Conservation (phyloP, 2,329 filamentous ascomycete species). For the Alternaria gansuensis region DNA sequence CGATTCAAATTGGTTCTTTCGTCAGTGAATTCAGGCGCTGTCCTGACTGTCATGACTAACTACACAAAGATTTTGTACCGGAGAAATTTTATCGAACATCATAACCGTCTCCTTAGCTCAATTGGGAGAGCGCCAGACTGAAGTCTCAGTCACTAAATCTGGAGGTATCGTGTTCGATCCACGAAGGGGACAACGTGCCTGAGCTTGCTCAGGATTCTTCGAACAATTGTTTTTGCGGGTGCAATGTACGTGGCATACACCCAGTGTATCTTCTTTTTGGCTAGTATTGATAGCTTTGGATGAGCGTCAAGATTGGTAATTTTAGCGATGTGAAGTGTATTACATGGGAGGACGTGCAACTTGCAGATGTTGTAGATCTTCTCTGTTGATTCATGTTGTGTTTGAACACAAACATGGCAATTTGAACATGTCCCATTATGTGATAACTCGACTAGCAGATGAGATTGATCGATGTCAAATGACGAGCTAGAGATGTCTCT, state of each 20-base stretch:
- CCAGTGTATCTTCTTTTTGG: background rate
- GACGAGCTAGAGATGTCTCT: background rate
- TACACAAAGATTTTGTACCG: too few species aligned
- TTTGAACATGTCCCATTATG: background rate
- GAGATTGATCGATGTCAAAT: background rate
- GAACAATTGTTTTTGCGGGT: slow-evolving; percentile 20
- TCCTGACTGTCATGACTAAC: too few species aligned
- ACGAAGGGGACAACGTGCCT: slow-evolving; percentile 31
- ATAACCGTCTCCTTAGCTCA: slow-evolving; percentile 32
- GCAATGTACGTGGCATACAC: rapidly evolving
- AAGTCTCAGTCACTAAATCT: slow-evolving; percentile 32
- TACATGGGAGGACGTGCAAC: background rate
- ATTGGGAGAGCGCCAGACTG: slow-evolving; percentile 35
- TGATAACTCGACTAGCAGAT: background rate
- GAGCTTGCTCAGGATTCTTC: slow-evolving; percentile 26
- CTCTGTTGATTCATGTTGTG: background rate
- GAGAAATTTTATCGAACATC: slow-evolving; percentile 9
- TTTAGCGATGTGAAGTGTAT: background rate
- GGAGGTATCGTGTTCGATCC: slow-evolving; percentile 33
- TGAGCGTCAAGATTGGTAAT: background rate
- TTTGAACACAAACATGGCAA: background rate
- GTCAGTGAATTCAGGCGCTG: too few species aligned
- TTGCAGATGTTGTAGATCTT: background rate
- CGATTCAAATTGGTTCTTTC: background rate
- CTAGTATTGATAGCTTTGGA: background rate